Percentiles rank a stretch among this genome's conserved stretches.
Conservation (phyloP, 306 rosid species). For the Urtica urens region DNA sequence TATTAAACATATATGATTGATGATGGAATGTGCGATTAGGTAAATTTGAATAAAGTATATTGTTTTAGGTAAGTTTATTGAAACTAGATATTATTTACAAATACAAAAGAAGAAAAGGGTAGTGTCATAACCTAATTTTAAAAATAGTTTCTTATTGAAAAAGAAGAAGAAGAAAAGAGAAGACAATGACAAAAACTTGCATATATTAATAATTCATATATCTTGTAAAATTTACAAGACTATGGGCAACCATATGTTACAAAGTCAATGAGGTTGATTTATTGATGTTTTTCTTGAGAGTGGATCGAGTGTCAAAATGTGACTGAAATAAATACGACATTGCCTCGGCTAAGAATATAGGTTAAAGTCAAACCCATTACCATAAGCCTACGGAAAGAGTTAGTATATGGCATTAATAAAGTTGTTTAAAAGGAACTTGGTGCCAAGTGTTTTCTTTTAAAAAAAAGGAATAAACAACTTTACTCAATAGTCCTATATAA, state of each 20-base stretch:
- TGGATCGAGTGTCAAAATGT: not conserved
- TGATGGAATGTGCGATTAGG: not conserved
- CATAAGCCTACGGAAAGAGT: not conserved
- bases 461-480: no score
- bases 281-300: slow-evolving; percentile 8
- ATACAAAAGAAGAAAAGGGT: not conserved
- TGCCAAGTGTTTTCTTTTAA: not conserved
- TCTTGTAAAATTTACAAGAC: not conserved
- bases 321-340: not conserved
- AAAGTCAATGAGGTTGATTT: slow-evolving; percentile 22
- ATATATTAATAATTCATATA: no score
- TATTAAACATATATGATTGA: not conserved
- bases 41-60: not conserved
- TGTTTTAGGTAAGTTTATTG: not conserved
- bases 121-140: not conserved
- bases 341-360: not conserved
- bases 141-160: not conserved
- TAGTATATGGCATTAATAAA: not conserved
- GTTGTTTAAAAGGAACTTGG: no score
- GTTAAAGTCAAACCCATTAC: not conserved
- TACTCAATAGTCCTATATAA: no score
- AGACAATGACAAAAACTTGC: no score
- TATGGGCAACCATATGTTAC: not conserved
- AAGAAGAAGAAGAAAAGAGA: not conserved
- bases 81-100: not conserved